Percentiles rank a stretch among this genome's conserved stretches.
These are phyloP conservation scores for Saccharomycopsis sp. DNA, from an alignment of 805 yeast genomes.

Conservation along the genomic window DNA sequence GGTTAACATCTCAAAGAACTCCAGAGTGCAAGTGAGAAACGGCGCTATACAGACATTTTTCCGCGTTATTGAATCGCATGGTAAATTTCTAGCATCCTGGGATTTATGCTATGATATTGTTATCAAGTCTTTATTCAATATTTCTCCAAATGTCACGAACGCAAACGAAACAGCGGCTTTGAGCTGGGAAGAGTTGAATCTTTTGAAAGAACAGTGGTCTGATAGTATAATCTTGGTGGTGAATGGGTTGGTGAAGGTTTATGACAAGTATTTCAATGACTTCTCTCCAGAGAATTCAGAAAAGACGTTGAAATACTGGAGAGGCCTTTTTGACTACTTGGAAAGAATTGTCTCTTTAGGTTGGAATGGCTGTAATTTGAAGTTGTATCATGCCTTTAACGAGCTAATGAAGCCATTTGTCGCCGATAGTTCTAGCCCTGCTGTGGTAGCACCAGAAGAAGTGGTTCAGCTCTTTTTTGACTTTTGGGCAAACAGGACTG, in stretches of 20 bases:
- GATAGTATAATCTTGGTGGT: constrained; percentile 59
- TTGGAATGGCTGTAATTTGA: constrained; percentile 47
- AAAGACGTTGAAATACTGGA: constrained; percentile 42
- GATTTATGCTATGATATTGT: constrained; percentile 56
- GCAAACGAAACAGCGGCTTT: constrained; percentile 26
- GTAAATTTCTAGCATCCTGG: constrained; percentile 57
- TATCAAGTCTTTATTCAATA: constrained; percentile 42
- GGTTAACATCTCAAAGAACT: constrained; percentile 56
- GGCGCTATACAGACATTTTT: constrained; percentile 88
- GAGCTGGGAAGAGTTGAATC: constrained; percentile 14
- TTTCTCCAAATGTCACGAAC: constrained; percentile 24
- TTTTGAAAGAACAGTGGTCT: constrained; percentile 35
- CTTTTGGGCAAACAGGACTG: constrained; percentile 43
- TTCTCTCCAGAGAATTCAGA: constrained; percentile 26
- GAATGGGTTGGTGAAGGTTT: constrained; percentile 61
- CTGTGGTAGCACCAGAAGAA: constrained; percentile 26
- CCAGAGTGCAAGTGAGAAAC: constrained; percentile 74
- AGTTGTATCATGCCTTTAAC: constrained; percentile 48
- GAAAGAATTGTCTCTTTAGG: constrained; percentile 34
- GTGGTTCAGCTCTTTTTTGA: constrained; percentile 37
- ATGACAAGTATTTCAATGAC: constrained; percentile 41
- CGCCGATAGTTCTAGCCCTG: constrained; percentile 5
- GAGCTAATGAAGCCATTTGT: constrained; percentile 37
- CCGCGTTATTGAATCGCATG: constrained; percentile 71
- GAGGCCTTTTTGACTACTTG: constrained; percentile 44